Evolutionary conservation across 1,284 basidiomycete species (phyloP).

Genomic region (Cutaneotrichosporon arboriforme): DNA sequence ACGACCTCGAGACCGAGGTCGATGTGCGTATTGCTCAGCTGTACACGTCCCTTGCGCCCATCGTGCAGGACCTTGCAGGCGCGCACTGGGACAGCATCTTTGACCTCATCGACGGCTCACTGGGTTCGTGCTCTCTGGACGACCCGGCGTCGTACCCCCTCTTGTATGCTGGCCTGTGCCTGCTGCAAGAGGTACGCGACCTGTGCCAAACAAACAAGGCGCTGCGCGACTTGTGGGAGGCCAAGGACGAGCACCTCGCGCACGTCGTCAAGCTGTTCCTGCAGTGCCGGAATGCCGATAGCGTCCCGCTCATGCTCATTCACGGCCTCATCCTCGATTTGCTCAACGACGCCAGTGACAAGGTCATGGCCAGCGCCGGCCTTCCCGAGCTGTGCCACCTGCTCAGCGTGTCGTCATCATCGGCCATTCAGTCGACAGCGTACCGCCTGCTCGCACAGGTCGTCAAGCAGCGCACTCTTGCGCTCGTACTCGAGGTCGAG

Average conservation of each 20-base stretch:
- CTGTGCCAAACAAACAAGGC: constrained; percentile 66
- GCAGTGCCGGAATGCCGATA: constrained; percentile 47
- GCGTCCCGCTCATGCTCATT: constrained; percentile 62
- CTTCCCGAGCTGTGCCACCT: constrained; percentile 52
- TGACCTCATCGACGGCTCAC: constrained; percentile 78
- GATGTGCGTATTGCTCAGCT: constrained; percentile 70
- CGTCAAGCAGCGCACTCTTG: constrained; percentile 30
- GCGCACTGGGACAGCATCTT: constrained; percentile 89
- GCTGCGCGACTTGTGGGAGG: constrained; percentile 61
- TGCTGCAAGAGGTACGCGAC: constrained; percentile 67
- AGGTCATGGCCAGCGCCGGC: constrained; percentile 61
- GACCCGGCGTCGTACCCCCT: constrained; percentile 59
- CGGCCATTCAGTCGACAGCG: constrained; percentile 35
- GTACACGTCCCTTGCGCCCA: constrained; percentile 72
- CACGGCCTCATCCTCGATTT: constrained; percentile 63
- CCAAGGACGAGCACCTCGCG: constrained; percentile 47
- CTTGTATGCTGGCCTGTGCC: constrained; percentile 62
- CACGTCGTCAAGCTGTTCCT: constrained; percentile 33
- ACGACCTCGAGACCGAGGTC: constrained; percentile 61
- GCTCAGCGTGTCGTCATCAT: constrained; percentile 30
- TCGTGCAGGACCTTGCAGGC: constrained; percentile 80
- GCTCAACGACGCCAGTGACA: constrained; percentile 60
- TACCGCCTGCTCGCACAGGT: constrained; percentile 38
- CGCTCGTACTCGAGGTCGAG: constrained; percentile 74
- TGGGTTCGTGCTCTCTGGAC: constrained; percentile 68